Evolutionary conservation across 345 rosid genomes (phyloP), one percentile per base, ranked within the genome.

Genomic region (Arabis hirsuta): DNA sequence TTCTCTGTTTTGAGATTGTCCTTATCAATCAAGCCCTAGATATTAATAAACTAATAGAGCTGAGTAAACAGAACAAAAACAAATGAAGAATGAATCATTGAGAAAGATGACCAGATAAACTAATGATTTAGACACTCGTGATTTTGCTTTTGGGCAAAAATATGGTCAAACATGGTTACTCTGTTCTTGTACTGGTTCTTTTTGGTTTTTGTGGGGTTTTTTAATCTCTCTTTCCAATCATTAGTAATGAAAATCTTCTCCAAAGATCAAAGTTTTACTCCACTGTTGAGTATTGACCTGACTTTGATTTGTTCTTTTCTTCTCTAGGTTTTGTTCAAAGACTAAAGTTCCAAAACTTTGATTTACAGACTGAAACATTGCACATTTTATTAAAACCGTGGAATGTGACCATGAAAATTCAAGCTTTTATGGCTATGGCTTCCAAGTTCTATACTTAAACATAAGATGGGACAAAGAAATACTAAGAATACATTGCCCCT

Each of bases 1-100:
- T 72, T 7, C 69, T 72, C 63, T 72, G 48, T 54, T 72, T 43
- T 32, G 45, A 32, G n/a, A 72, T 24, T 53, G 63, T 72, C 69
- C 47, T 43, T 54, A 62, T 72, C 55, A 16, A 20, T 19, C 48
- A 16, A 55, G 0, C 39, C 9, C 6, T 26, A 43, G 0, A 62
- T 62, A 62, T 5, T 44, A 46, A 29, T 12, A 12, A 38, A 52
- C 3, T 62, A 29, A 2, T 14, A 12, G 13, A 5, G 5, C 29
- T 27, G 2, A 43, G 24, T 22, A 22, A 22, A 22, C 24, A 22
- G 24, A 22, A 22, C 1, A 22, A 22, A 22, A 22, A 22, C 24
- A 1, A 5, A 43, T 2, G 50, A 41, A 59, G 12, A 32, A 34
- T n/a, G 65, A 61, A 61, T 42, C 51, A 10, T 43, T 26, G 38